Evolutionary conservation across 2,329 filamentous ascomycete genomes (phyloP), one percentile per base, ranked within the genome.

Genomic region (Arthrobotrys musiformis): DNA sequence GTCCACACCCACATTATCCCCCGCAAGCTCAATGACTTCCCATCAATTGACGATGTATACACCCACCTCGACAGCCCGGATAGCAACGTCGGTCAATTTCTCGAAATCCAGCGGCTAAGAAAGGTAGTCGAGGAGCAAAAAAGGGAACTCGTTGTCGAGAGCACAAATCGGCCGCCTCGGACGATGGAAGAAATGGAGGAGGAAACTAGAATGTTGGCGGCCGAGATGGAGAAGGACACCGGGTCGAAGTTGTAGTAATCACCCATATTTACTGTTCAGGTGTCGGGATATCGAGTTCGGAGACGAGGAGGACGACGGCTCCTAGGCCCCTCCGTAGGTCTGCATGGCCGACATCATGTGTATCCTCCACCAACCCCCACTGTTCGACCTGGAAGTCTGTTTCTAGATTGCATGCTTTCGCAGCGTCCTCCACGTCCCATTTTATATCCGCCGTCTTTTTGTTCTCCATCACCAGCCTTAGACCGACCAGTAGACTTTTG

Each of bases 351-450:
- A 99, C 95, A 86, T 99, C 95, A 84, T 99, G 95, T 28, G 94
- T 97, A 84, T 99, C 94, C 83, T 99, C 95, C 0, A 99, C 95
- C 86, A 97, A 94, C 7, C 95, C 95, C 94, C 95, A 98, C 84
- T 92, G 90, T 28, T 88, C 86, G 0, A 91, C 96, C 87, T 99
- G 95, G 91, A 93, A 97, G 79, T 89, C 87, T 15, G 97, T 93
- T 85, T 99, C 95, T 46, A 96, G 83, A 81, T 89, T 97, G 4
- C 91, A 90, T 13, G 91, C 91, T 81, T 88, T 86, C 0, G 92
- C 90, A 0, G 94, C 94, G 82, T 97, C 90, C 81, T 97, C 92
- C 11, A 96, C 90, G 0, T 92, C 92, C 82, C 96, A 97, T 69
- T 81, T 4, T 78, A 81, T 60, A 81, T 81, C 35, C 82, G 84